Evolutionary conservation across 2,329 filamentous ascomycete species (phyloP).

Genomic region (Paracamarosporium sp.): DNA sequence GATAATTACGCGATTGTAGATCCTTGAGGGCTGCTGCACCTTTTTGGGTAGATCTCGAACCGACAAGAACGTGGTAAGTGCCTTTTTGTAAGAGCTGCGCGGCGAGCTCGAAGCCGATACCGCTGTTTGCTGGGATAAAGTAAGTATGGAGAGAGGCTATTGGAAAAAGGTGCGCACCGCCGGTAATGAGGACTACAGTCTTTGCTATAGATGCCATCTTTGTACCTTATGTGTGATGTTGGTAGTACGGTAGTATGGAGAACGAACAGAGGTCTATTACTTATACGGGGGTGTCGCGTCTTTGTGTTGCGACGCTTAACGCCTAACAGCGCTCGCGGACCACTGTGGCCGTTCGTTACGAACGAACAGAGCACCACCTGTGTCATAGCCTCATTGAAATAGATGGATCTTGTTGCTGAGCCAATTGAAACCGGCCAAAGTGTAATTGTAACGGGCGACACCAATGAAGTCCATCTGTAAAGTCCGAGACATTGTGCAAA

Average conservation of each 20-base stretch:
- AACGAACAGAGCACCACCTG: neutral
- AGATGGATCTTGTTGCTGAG: no score
- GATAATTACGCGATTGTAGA: conserved; percentile 32
- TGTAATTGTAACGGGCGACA: no score
- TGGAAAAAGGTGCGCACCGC: conserved; percentile 28
- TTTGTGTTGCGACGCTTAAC: neutral
- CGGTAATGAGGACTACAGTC: conserved; percentile 45
- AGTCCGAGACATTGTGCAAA: neutral
- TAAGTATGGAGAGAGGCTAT: conserved; percentile 1
- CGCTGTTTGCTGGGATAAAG: conserved; percentile 47
- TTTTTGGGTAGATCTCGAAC: conserved; percentile 26
- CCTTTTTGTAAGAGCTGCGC: conserved; percentile 45
- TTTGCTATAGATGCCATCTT: conserved; percentile 29
- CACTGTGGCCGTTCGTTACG: no score
- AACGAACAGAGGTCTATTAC: no score
- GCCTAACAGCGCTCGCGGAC: neutral
- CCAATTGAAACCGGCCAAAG: no score
- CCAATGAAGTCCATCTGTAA: neutral
- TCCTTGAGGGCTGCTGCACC: conserved; percentile 34
- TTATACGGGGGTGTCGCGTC: no score
- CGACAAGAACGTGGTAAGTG: conserved; percentile 40
- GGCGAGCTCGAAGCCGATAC: conserved; percentile 58
- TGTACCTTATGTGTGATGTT: neutral
- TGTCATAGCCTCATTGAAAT: neutral
- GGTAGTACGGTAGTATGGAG: neutral